Base-by-base conservation (phyloP, 305 asterid species). In the Solanum hybrid region DNA sequence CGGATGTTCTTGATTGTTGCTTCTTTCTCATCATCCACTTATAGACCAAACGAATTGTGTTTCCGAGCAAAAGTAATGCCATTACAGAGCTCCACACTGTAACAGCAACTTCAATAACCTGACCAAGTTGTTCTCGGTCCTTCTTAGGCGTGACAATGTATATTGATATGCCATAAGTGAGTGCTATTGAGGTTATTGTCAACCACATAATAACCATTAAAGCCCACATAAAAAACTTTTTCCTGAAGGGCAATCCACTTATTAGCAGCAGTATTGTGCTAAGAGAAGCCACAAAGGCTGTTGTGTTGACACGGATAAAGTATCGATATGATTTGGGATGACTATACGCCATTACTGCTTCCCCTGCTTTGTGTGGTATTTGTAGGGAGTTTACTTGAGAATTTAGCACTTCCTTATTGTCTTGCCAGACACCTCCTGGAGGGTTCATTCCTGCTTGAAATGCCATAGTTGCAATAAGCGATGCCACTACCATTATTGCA, bases 201-300 rank as follows among this genome's bases (percentile, higher is more conserved):
- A 94, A 51, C 96, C 96, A 95, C 96, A 94, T 95, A 16, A 92
- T 91, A 24, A 94, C 90, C 94, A 94, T 94, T 90, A 95, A 82
- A 29, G 76, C n/a, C 96, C 96, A 95, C 94, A 92, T 88, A 69
- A 92, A 93, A 0, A 93, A 11, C 87, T 57, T 79, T 18, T 89
- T 92, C 75, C 79, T 90, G 39, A 95, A 95, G 3, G 97, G 97
- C 88, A 94, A 37, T n/a, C 96, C 96, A 24, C 96, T 93, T 24
- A 95, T 94, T n/a, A 95, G 91, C 4, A 94, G 91, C 89, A 95
- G 37, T 18, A 95, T 95, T 11, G 93, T 94, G 83, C 95, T 95
- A 1, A 94, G 95, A 7, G 98, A 93, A 2, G 96, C 89, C n/a
- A 94, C 92, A 18, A 95, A 94, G 20, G 95, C 93, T 20, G 94